Evolutionary conservation across 2,329 filamentous ascomycete species (phyloP).

Genomic region (Verticillium isaacii): DNA sequence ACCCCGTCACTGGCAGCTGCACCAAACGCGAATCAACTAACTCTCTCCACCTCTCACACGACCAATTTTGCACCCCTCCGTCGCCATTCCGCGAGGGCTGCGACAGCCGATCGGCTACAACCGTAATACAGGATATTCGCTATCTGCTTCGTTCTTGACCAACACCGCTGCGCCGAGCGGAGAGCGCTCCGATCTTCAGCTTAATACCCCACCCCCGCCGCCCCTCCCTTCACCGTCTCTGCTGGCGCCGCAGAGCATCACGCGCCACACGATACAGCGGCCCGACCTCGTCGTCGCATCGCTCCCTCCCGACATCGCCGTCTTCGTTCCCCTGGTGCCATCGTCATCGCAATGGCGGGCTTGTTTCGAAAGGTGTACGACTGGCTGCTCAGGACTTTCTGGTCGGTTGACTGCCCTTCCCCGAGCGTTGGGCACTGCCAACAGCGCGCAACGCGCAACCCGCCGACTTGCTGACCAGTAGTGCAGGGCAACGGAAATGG

Average conservation of each 20-base stretch:
- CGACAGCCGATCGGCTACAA: constrained; percentile 24
- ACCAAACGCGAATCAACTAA: constrained; percentile 5
- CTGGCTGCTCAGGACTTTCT: constrained; percentile 96
- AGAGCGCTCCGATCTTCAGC: background rate
- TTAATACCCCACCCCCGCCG: constrained; percentile 17
- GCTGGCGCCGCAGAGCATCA: constrained; percentile 1
- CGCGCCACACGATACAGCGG: background rate
- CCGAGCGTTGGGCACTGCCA: background rate
- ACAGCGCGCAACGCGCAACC: background rate
- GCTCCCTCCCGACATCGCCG: background rate
- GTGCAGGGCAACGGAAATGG: constrained; percentile 93
- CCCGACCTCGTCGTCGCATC: background rate
- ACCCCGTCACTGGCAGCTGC: background rate
- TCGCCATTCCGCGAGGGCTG: constrained; percentile 2
- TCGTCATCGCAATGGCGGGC: constrained; percentile 65
- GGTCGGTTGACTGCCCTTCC: constrained; percentile 52
- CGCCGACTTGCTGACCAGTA: background rate
- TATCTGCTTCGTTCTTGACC: constrained; percentile 24
- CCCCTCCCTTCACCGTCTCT: constrained; percentile 20
- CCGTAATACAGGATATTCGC: constrained; percentile 35
- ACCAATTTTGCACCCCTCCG: constrained; percentile 8
- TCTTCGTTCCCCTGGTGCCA: background rate
- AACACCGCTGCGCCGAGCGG: background rate
- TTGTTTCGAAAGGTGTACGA: constrained; percentile 95
- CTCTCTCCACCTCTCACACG: constrained; percentile 5